Conservation (phyloP, 176 grass and related monocot species). For the Elymus sibiricus region DNA sequence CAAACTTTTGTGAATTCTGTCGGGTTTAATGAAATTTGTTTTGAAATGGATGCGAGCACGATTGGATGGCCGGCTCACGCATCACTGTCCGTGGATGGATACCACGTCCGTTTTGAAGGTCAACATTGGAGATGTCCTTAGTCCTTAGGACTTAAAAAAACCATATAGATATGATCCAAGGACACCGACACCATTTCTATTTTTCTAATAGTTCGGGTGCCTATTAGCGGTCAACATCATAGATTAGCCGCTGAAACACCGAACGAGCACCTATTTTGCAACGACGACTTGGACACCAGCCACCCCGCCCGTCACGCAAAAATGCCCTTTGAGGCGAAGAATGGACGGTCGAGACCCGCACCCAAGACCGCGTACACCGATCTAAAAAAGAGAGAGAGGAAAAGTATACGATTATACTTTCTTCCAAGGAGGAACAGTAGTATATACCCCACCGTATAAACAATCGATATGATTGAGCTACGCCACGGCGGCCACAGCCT, state of each 20-base stretch:
- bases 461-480: not conserved
- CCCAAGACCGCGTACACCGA: not conserved
- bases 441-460: not conserved
- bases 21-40: too few species aligned
- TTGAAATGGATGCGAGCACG: too few species aligned
- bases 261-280: not conserved
- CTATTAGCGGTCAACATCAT: not conserved
- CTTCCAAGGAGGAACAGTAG: not conserved
- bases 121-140: too few species aligned
- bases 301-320: not conserved
- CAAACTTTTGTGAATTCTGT: too few species aligned
- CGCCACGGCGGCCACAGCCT: not conserved
- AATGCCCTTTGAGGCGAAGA: not conserved
- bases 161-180: too few species aligned
- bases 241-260: not conserved
- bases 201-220: too few species aligned
- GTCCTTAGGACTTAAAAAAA: too few species aligned
- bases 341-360: conserved; percentile 6
- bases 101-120: too few species aligned
- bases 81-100: too few species aligned
- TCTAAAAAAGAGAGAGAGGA: not conserved
- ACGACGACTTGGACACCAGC: not conserved
- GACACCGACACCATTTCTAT: too few species aligned
- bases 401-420: not conserved
- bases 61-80: too few species aligned